A percentile compares a stretch with the other conserved stretches of the same genome.
phyloP scores from a whole-genome alignment of 2,329 filamentous ascomycete genomes.

The Alternaria sp. region DNA sequence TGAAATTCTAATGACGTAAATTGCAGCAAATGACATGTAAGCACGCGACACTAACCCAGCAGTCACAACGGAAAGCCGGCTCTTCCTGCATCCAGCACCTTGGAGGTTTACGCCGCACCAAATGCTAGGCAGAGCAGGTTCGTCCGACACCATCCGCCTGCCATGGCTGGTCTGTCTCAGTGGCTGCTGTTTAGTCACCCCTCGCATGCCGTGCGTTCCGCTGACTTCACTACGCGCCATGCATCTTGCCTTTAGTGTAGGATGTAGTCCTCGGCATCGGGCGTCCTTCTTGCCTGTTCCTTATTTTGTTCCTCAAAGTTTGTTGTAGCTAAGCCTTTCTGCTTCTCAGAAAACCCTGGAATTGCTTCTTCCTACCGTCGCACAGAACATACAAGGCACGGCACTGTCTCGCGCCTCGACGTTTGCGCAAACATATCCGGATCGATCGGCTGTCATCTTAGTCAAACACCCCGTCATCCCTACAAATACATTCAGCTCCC shows the following conservation, averaged over 20 bases:
- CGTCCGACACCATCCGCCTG: slow-evolving; percentile 12
- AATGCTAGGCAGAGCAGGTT: slow-evolving; percentile 5
- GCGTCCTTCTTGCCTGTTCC: neutral
- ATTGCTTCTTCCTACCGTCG: neutral
- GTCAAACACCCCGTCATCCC: neutral
- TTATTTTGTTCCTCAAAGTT: neutral
- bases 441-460: slow-evolving; percentile 1
- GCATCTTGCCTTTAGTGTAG: slow-evolving; percentile 1
- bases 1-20: slow-evolving; percentile 14
- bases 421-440: neutral
- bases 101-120: slow-evolving; percentile 3
- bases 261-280: slow-evolving; percentile 1
- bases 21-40: slow-evolving; percentile 1
- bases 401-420: slow-evolving; percentile 4
- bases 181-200: slow-evolving; percentile 6
- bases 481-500: slow-evolving; percentile 2
- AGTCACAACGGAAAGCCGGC: slow-evolving; percentile 17
- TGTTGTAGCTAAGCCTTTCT: neutral
- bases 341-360: neutral
- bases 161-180: neutral
- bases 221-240: slow-evolving; percentile 14
- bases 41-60: slow-evolving; percentile 6
- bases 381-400: neutral
- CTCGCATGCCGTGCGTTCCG: slow-evolving; percentile 16
- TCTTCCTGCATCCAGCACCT: slow-evolving; percentile 5